Percentiles rank a stretch among this genome's conserved stretches.
phyloP scores from a whole-genome alignment of 805 yeast species.

The Ascoidea tarda region DNA sequence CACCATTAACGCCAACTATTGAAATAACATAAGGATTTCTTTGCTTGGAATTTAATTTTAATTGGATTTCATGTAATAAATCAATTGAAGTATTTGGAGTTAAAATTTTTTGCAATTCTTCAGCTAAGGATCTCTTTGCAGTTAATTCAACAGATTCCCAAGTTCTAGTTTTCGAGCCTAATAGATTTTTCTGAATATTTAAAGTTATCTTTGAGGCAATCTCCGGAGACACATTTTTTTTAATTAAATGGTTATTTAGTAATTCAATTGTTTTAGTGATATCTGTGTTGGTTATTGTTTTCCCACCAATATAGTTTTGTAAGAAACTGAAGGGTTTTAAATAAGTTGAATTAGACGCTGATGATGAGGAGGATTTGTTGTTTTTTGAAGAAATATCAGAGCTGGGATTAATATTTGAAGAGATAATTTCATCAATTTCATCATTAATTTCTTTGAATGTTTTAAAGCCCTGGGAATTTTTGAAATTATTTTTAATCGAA shows the following conservation, averaged over 20 bases:
- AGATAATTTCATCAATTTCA: slow-evolving; percentile 8
- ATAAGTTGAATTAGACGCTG: slow-evolving; percentile 8
- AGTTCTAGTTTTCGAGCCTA: slow-evolving; percentile 57
- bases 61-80: slow-evolving; percentile 66
- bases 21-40: slow-evolving; percentile 82
- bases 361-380: neutral
- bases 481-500: slow-evolving; percentile 9
- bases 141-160: slow-evolving; percentile 67
- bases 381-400: neutral
- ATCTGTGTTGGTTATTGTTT: slow-evolving; percentile 47
- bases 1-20: slow-evolving; percentile 96
- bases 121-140: slow-evolving; percentile 49
- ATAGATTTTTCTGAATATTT: slow-evolving; percentile 53
- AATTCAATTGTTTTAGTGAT: slow-evolving; percentile 49
- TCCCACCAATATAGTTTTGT: slow-evolving; percentile 53
- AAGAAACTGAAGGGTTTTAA: slow-evolving; percentile 41
- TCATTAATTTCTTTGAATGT: slow-evolving; percentile 6
- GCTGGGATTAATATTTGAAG: neutral
- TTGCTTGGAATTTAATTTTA: slow-evolving; percentile 16
- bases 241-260: slow-evolving; percentile 62
- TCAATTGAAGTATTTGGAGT: slow-evolving; percentile 91
- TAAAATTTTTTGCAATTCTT: slow-evolving; percentile 54
- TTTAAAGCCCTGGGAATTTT: slow-evolving; percentile 7
- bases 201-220: slow-evolving; percentile 64
- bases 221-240: slow-evolving; percentile 84